Evolutionary conservation across 441 rosid species (phyloP), one percentile per base, ranked within the genome.

Genomic region (Kokia cookei): DNA sequence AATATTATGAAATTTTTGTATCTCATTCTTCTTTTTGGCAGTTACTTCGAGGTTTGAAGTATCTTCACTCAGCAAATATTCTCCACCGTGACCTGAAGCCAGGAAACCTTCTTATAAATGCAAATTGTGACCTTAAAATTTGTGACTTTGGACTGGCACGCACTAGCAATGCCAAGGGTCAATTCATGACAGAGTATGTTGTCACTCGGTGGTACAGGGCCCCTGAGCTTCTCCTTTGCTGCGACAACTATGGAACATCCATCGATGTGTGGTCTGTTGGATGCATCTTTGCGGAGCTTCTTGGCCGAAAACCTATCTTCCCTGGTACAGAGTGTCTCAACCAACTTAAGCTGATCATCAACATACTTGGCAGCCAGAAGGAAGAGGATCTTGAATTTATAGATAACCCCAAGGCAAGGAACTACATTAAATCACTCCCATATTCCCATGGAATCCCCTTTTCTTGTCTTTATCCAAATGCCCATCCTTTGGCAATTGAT

Each of bases 31-130:
- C 69, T 26, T 67, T 13, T 42, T 53, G 80, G 79, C 83, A 89
- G 97, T 76, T 91, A 84, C 95, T 91, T 58, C 85, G 93, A 65
- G 98, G 97, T 37, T 82, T 93, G 65, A 91, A 91, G 85, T 93
- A 93, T 80, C 92, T 93, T 69, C 97, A 91, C 85, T 91, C 95
- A 1, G 97, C 95, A 26, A 91, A 90, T 81, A 91, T 91, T 81
- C 97, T 93, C 22, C 98, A 93, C 62, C 88, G 96, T 9, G 98
- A 93, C 84, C 67, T 93, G 59, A 91, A 93, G 84, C 97, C 97
- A 4, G 95, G 97, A 66, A 93, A 93, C 82, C 91, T 93, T 67
- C 98, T 93, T 57, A 86, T 93, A 79, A 93, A 93, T 45, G 91
- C 96, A 9, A 93, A 93, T 75, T 90, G 97, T 63, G 97, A 93